A percentile compares a stretch with the other conserved stretches of the same genome.
phyloP scores from a whole-genome alignment of 305 asterid species.

The Lippia alba region DNA sequence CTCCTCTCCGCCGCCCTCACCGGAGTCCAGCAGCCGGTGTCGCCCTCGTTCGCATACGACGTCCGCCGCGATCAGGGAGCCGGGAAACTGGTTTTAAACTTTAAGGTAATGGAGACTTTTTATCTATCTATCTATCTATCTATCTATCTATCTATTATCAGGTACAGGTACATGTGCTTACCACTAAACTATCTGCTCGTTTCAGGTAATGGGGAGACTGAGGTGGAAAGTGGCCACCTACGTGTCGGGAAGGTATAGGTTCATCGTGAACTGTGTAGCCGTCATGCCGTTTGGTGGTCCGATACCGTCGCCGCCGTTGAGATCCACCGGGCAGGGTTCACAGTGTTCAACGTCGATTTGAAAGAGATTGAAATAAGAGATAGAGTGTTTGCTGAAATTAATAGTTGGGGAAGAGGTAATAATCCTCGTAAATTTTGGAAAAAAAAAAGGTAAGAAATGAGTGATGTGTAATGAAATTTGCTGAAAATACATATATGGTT shows the following conservation, averaged over 20 bases:
- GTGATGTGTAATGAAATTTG: too few species aligned
- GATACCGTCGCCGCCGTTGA: slow-evolving; percentile 62
- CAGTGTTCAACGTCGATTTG: slow-evolving; percentile 75
- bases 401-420: too few species aligned
- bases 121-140: too few species aligned
- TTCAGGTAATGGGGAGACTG: slow-evolving; percentile 50
- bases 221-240: slow-evolving; percentile 94
- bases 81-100: slow-evolving; percentile 55
- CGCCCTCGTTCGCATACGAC: slow-evolving; percentile 68
- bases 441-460: too few species aligned
- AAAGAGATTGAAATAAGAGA: slow-evolving; percentile 10
- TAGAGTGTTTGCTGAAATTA: too few species aligned
- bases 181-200: too few species aligned
- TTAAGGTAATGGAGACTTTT: slow-evolving; percentile 71
- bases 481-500: too few species aligned
- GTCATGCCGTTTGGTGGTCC: slow-evolving; percentile 74
- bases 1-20: slow-evolving; percentile 60
- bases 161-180: too few species aligned
- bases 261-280: slow-evolving; percentile 65
- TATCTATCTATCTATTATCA: too few species aligned
- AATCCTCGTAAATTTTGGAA: too few species aligned
- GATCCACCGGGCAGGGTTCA: slow-evolving; percentile 62
- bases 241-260: slow-evolving; percentile 89
- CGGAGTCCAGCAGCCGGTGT: slow-evolving; percentile 72
- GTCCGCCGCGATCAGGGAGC: slow-evolving; percentile 61